Conservation (phyloP, 2,329 filamentous ascomycete genomes). For the Didymellaceae sp. region DNA sequence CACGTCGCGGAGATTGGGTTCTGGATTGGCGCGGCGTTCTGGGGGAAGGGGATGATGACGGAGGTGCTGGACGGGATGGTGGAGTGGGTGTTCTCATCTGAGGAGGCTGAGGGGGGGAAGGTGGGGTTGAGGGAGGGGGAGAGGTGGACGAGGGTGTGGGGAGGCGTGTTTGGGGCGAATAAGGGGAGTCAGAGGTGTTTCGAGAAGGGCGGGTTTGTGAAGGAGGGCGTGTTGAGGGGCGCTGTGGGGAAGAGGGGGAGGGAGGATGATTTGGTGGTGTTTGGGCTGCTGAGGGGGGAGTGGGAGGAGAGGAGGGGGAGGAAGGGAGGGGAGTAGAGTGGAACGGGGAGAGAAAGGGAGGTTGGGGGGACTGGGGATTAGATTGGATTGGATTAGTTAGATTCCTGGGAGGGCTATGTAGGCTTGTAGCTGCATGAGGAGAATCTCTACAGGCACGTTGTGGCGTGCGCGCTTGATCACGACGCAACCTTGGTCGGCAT, state of each 20-base stretch:
- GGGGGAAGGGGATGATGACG: conserved; percentile 45
- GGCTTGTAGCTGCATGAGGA: conserved; percentile 42
- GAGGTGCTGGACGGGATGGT: conserved; percentile 44
- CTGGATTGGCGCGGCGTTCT: conserved; percentile 49
- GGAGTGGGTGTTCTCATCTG: conserved; percentile 41
- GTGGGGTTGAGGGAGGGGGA: conserved; percentile 27
- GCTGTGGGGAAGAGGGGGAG: conserved; percentile 46
- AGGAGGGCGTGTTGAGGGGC: conserved; percentile 47
- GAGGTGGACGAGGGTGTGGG: conserved; percentile 40
- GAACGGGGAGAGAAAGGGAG: too few relatives aligned
- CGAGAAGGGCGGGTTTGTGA: conserved; percentile 47
- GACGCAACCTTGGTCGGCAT: conserved; percentile 32
- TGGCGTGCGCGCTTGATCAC: conserved; percentile 38
- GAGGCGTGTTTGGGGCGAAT: conserved; percentile 41
- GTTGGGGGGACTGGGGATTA: background rate
- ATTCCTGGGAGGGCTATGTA: conserved; percentile 35
- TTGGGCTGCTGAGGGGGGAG: conserved; percentile 44
- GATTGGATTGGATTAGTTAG: background rate
- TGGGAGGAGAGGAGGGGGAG: conserved; percentile 29
- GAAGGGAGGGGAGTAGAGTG: background rate
- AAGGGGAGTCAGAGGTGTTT: conserved; percentile 45
- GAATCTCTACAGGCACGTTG: conserved; percentile 37
- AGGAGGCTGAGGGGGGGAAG: background rate
- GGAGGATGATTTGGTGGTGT: conserved; percentile 41
- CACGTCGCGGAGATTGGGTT: conserved; percentile 52